These are phyloP conservation scores for Yamadazyma mexicana DNA, from an alignment of 1,139 yeast genomes.

Conservation along the genomic window DNA sequence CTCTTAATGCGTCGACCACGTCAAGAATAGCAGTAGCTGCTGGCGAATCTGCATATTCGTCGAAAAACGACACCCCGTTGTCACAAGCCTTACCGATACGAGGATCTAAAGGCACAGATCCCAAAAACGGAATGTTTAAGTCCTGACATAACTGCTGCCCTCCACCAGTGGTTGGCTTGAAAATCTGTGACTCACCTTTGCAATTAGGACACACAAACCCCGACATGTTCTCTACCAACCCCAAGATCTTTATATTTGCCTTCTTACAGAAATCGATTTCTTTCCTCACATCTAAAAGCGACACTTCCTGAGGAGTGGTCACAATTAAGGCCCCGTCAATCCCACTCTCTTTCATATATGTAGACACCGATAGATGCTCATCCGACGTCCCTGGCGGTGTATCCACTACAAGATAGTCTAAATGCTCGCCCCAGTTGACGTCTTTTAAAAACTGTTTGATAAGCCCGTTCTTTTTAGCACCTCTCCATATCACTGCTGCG, in stretches of 20 bases:
- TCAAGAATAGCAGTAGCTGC: slow-evolving; percentile 85
- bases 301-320: slow-evolving; percentile 98
- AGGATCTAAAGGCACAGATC: slow-evolving; percentile 94
- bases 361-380: slow-evolving; percentile 89
- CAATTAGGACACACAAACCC: slow-evolving; percentile 98
- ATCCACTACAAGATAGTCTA: slow-evolving; percentile 88
- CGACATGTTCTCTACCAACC: slow-evolving; percentile 96
- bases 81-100: slow-evolving; percentile 90
- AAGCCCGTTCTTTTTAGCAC: slow-evolving; percentile 88
- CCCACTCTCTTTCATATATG: slow-evolving; percentile 85
- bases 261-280: slow-evolving; percentile 94
- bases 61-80: slow-evolving; percentile 82
- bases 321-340: slow-evolving; percentile 95
- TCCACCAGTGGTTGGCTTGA: slow-evolving; percentile 96
- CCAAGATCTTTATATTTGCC: slow-evolving; percentile 82
- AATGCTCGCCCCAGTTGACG: slow-evolving; percentile 87
- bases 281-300: slow-evolving; percentile 89
- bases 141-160: slow-evolving; percentile 84
- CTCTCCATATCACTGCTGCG: slow-evolving; percentile 96
- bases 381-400: slow-evolving; percentile 99
- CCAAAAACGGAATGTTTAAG: slow-evolving; percentile 72
- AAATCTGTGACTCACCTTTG: slow-evolving; percentile 85
- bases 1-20: slow-evolving; percentile 69
- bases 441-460: slow-evolving; percentile 93
- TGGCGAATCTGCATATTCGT: slow-evolving; percentile 86